Evolutionary conservation across 441 rosid genomes (phyloP), one percentile per base, ranked within the genome.

Genomic region (Isatis lusitanica): DNA sequence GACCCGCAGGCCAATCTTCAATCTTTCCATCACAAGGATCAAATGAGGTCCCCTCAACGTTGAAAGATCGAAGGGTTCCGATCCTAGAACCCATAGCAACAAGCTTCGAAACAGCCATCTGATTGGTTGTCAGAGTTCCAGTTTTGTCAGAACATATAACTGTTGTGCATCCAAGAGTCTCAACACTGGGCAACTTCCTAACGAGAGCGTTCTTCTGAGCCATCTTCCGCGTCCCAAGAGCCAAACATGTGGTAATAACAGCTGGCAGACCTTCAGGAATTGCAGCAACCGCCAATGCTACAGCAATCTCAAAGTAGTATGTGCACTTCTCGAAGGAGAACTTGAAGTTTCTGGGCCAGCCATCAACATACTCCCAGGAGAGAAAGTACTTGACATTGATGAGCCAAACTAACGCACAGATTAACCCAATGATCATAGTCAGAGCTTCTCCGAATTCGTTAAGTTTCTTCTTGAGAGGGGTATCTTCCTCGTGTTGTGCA

Each of bases 141-240:
- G 97, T 93, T 82, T 91, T 93, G 51, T 93, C 98, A 38, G 97
- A 93, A 75, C 98, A 94, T 26, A 94, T 91, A 12, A 94, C 97
- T 24, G 98, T 91, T 1, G 97, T 57, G 66, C 98, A 94, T 28
- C 97, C 97, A 78, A 91, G 94, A 65, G 96, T 93, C 90, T 57
- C 62, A 26, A 93, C 97, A 70, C 97, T 91, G 1, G 98, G 96
- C 74, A 94, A 62, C 82, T 91, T 93, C 67, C 97, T 85, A 71
- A 93, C 98, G 61, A 93, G 87, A 59, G 97, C 97, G 74, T 91
- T 91, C 87, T 93, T 93, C 76, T 88, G 97, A 63, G 97, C 97
- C 97, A 93, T 93, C 85, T 91, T 93, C 64, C 97, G 77, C 3
- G 98, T 93, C 21, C 98, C 97, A 17, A 89, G 89, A 15, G 96